Base-by-base conservation (phyloP, 1,284 basidiomycete genomes). In the Paramarasmius palmivorus region DNA sequence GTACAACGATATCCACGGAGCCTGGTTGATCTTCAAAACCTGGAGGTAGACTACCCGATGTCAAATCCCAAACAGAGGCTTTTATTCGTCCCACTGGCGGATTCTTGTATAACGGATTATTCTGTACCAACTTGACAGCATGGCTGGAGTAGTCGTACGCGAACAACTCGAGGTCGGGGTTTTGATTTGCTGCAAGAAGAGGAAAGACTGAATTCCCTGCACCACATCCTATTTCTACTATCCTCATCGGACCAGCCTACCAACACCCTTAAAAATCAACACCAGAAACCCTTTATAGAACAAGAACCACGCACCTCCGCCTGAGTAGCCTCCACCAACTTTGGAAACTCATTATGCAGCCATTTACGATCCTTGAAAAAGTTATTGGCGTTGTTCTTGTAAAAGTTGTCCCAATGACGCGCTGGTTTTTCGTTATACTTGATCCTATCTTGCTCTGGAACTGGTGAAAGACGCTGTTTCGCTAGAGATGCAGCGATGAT, bases 131-230 rank as follows among this genome's bases (percentile, higher is more conserved):
- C 53, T 93, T 85, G 17, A 99, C 83, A 1, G 97, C 97, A 61
- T 93, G 89, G 3, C 78, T 75, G 0, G 95, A 92, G 67, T 97
- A 99, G 71, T 99, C 97, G 61, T 91, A 96, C 0, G 95, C 95
- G 49, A 84, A 81, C 35, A 90, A 75, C 12, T 67, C 67, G 19
- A 99, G 80, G 0, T 82, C 68, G 0, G 92, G 85, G 68, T 99
- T 99, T 65, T 85, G 71, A 67, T 98, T 98, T 38, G 83, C 74
- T 42, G 83, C 77, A 12, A 98, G 74, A 2, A 98, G 73, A 0
- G 97, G 97, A 63, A 97, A 98, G 0, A 95, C 85, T 2, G 95
- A 92, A 66, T 97, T 98, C 23, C 97, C 97, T 15, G 94, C 92
- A 85, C 92, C 93, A 68, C 93, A 95, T 41, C 93, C 93, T 34